Percentiles rank a stretch among this genome's conserved stretches.
These are phyloP conservation scores for Tuber microsphaerosporum DNA, from an alignment of 495 filamentous ascomycete genomes.

Conservation along the genomic window DNA sequence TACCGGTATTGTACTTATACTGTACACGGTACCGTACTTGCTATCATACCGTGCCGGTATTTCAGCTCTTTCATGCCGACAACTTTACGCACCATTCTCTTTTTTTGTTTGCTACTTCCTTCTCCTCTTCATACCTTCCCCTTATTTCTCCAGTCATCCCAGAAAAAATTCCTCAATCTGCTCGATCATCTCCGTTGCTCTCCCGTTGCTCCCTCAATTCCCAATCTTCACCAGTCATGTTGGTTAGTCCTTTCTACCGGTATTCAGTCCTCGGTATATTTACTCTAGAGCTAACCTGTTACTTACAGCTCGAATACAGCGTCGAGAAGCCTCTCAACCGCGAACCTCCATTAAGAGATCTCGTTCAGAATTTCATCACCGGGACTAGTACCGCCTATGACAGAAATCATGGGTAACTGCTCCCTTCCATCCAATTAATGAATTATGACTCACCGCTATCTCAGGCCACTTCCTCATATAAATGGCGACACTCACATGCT, in stretches of 20 bases:
- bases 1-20: too few species aligned
- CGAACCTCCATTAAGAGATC: slow-evolving; percentile 37
- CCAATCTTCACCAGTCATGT: slow-evolving; percentile 14
- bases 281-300: slow-evolving; percentile 1
- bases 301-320: slow-evolving; percentile 36
- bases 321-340: slow-evolving; percentile 41
- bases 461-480: slow-evolving; percentile 40
- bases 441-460: slow-evolving; percentile 1
- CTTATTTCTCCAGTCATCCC: neutral
- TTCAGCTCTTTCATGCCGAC: neutral
- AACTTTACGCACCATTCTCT: neutral
- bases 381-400: slow-evolving; percentile 36
- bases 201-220: slow-evolving; percentile 11
- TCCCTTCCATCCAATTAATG: neutral
- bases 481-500: slow-evolving; percentile 31
- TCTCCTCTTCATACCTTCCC: neutral
- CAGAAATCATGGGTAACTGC: slow-evolving; percentile 40
- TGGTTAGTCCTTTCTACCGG: slow-evolving; percentile 16
- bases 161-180: neutral
- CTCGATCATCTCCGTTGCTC: neutral
- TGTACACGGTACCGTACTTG: neutral
- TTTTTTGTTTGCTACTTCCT: neutral
- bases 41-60: neutral
- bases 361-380: slow-evolving; percentile 38
- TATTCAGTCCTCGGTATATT: neutral